Conservation (phyloP, 495 filamentous ascomycete species). For the Neurospora sp. region DNA sequence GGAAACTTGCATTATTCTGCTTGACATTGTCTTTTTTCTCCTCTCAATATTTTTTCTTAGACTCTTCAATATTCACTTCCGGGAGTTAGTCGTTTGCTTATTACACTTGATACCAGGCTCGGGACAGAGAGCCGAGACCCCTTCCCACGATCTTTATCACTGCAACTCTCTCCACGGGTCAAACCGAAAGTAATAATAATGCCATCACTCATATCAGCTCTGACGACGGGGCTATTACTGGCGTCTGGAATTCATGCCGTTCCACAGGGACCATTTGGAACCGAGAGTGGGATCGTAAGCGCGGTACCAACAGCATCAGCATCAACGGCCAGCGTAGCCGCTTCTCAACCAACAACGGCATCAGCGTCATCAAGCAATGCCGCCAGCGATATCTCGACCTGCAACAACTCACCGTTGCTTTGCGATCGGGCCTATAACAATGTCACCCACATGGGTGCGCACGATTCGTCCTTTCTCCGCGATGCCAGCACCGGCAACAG, state of each 20-base stretch:
- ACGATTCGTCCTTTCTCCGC: conserved; percentile 57
- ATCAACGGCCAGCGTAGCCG: not conserved
- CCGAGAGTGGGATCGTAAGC: not conserved
- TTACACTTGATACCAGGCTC: not conserved
- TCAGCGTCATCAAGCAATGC: conserved; percentile 5
- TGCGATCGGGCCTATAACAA: conserved; percentile 54
- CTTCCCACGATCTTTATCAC: not conserved
- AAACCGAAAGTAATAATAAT: conserved; percentile 15
- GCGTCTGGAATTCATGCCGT: conserved; percentile 13
- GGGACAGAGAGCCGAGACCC: not conserved
- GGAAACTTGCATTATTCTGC: not conserved
- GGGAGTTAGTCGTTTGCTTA: not conserved
- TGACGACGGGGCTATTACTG: conserved; percentile 14
- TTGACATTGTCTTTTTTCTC: not conserved
- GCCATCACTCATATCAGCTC: conserved; percentile 14
- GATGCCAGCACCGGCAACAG: conserved; percentile 41
- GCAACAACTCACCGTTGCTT: conserved; percentile 58
- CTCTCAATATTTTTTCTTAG: not conserved
- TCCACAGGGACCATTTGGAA: conserved; percentile 11
- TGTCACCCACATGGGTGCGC: conserved; percentile 59
- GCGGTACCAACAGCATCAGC: not conserved
- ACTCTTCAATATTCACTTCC: not conserved
- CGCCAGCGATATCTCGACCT: conserved; percentile 27
- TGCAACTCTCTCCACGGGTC: not conserved
- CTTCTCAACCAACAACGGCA: conserved; percentile 2